Percentiles rank a stretch among this genome's conserved stretches.
phyloP scores from a whole-genome alignment of 345 rosid genomes.

The Populus alba region DNA sequence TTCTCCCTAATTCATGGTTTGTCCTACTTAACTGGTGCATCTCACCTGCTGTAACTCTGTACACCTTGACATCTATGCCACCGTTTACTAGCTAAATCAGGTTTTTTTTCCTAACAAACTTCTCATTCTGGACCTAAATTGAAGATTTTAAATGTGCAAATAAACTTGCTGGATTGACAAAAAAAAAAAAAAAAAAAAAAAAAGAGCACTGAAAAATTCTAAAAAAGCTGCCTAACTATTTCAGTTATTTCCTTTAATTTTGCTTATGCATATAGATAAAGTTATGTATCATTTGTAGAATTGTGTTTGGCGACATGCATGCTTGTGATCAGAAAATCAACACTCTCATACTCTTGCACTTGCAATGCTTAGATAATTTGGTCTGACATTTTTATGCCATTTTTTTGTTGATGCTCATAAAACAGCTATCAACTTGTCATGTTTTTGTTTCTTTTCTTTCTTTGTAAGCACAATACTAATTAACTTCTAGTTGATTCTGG shows the following conservation, averaged over 20 bases:
- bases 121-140: not conserved
- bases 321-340: not conserved
- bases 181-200: not conserved
- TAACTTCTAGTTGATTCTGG: not conserved
- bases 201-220: not conserved
- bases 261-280: not conserved
- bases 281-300: not conserved
- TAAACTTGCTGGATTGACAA: not conserved
- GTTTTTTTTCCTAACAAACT: not conserved
- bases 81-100: not conserved
- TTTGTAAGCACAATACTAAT: not conserved
- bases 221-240: not conserved
- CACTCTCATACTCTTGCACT: not conserved
- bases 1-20: not conserved
- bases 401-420: not conserved
- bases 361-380: not conserved
- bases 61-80: not conserved
- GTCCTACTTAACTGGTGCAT: not conserved
- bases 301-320: not conserved
- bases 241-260: not conserved
- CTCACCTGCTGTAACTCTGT: not conserved
- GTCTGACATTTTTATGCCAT: not conserved
- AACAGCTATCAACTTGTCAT: not conserved
- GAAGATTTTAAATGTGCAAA: not conserved
- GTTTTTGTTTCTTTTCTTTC: not conserved